Evolutionary conservation across 257 asterid species (phyloP).

Genomic region (Nicotiana paniculata): DNA sequence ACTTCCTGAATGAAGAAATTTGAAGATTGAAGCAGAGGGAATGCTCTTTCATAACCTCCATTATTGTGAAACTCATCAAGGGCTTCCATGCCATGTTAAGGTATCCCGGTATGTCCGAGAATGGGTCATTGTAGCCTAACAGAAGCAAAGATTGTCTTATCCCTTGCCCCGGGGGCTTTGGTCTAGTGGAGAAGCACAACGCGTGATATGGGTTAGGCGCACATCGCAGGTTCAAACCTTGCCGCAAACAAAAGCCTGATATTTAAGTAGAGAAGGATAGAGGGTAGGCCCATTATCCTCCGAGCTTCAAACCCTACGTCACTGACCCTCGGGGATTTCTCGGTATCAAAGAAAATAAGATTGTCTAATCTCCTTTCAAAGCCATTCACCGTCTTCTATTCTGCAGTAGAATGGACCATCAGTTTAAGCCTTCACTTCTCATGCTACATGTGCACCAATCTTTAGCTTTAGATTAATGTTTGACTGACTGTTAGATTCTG

Average conservation of each 20-base stretch:
- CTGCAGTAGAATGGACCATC: not conserved
- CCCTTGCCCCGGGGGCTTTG: not conserved
- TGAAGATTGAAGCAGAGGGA: not conserved
- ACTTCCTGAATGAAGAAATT: not conserved
- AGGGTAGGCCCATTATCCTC: not conserved
- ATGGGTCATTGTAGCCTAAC: not conserved
- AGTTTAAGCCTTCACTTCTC: not conserved
- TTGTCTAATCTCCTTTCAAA: not conserved
- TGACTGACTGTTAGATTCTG: not conserved
- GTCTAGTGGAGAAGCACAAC: not conserved
- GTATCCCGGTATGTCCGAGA: not conserved
- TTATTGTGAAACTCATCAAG: not conserved
- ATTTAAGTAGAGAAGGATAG: not conserved
- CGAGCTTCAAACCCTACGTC: not conserved
- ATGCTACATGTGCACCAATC: not conserved
- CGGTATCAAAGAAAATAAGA: not conserved
- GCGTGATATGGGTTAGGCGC: not conserved
- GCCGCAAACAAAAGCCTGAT: not conserved
- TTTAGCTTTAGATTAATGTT: conserved; percentile 3
- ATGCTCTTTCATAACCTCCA: not conserved
- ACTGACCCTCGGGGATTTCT: not conserved
- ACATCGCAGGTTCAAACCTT: not conserved
- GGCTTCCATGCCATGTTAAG: not conserved
- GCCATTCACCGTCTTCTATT: not conserved
- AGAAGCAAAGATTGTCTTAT: not conserved